Evolutionary conservation across 169 alveolate species (phyloP).

Genomic region (Blepharisma undulans): DNA sequence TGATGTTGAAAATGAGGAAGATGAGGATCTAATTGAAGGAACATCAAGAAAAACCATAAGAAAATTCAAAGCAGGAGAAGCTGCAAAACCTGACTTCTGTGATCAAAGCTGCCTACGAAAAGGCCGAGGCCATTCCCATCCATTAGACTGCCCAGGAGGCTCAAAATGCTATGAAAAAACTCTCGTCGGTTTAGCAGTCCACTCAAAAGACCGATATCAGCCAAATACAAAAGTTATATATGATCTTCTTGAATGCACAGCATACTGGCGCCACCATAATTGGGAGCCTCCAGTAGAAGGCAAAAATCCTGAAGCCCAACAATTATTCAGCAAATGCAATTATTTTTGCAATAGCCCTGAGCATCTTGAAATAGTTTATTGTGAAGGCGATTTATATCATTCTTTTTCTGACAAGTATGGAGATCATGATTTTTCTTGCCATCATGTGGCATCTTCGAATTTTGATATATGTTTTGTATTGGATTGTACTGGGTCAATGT

Average conservation of each 20-base stretch:
- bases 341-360: not conserved
- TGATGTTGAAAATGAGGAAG: not conserved
- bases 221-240: not conserved
- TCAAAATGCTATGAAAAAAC: slow-evolving; percentile 36
- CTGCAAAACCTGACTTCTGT: slow-evolving; percentile 43
- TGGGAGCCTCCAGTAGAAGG: slow-evolving; percentile 46
- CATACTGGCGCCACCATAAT: slow-evolving; percentile 28
- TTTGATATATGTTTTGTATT: slow-evolving; percentile 41
- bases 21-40: not conserved
- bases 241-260: slow-evolving; percentile 41
- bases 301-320: not conserved
- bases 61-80: slow-evolving; percentile 36
- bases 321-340: slow-evolving; percentile 1
- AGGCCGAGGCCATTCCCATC: slow-evolving; percentile 49
- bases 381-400: slow-evolving; percentile 26
- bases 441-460: not conserved
- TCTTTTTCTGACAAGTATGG: not conserved
- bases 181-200: slow-evolving; percentile 1
- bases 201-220: not conserved
- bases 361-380: not conserved
- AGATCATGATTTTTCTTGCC: slow-evolving; percentile 33
- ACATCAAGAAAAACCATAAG: not conserved
- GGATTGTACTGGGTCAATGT: slow-evolving; percentile 51
- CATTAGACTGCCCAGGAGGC: slow-evolving; percentile 47
- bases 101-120: slow-evolving; percentile 25